Conservation (phyloP, 2,329 filamentous ascomycete genomes). For the Verticillium dahliae region DNA sequence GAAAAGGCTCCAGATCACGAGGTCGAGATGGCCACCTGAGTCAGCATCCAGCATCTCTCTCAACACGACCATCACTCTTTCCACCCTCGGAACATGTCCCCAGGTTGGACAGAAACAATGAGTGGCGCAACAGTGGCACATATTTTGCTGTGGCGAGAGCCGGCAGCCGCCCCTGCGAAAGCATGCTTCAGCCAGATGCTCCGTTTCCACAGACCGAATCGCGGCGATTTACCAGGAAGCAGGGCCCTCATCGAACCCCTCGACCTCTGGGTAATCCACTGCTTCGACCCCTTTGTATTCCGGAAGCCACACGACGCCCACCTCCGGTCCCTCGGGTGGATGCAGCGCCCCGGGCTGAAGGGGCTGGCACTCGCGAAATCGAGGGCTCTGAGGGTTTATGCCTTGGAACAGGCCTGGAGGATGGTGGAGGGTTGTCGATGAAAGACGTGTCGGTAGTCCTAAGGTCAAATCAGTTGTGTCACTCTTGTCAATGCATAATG, state of each 20-base stretch:
- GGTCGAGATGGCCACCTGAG: constrained; percentile 26
- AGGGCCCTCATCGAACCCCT: constrained; percentile 31
- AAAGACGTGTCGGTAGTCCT: constrained; percentile 91
- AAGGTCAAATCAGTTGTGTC: neutral
- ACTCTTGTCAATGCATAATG: neutral
- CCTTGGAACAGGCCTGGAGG: constrained; percentile 42
- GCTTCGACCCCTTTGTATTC: constrained; percentile 30
- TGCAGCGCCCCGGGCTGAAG: constrained; percentile 29
- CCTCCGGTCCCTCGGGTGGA: constrained; percentile 18
- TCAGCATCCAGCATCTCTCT: neutral
- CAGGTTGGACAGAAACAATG: too few relatives aligned
- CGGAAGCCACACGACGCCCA: constrained; percentile 18
- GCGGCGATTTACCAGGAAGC: neutral
- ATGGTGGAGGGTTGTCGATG: constrained; percentile 70
- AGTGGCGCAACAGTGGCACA: neutral
- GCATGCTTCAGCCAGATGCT: neutral
- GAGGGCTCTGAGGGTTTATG: constrained; percentile 32
- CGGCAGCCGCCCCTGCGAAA: neutral
- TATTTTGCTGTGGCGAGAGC: neutral
- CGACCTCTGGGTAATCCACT: constrained; percentile 42
- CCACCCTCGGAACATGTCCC: too few relatives aligned
- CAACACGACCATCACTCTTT: too few relatives aligned
- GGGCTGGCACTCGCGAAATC: constrained; percentile 38
- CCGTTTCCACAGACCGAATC: neutral
- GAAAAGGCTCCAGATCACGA: constrained; percentile 21